Evolutionary conservation across 2,329 filamentous ascomycete genomes (phyloP).

Genomic region (Bimuria novae-zelandiae): DNA sequence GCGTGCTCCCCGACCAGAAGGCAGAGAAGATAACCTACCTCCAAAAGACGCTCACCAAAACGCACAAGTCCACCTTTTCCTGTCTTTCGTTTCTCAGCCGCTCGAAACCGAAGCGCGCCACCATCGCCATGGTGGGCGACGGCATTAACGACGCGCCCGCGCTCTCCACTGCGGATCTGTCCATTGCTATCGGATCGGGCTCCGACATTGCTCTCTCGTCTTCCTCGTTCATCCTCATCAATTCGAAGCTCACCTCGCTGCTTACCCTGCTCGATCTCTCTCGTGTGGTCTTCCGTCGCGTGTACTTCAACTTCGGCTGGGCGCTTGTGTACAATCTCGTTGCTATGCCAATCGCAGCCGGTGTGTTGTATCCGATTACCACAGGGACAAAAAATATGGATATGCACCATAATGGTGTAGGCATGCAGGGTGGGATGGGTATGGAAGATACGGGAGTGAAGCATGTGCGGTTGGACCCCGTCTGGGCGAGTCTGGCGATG

Average conservation of each 20-base stretch:
- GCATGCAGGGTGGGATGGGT: constrained; percentile 38
- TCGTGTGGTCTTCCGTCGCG: constrained; percentile 72
- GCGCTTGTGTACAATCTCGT: constrained; percentile 80
- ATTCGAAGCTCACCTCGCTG: constrained; percentile 70
- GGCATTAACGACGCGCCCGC: constrained; percentile 87
- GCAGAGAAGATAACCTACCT: constrained; percentile 67
- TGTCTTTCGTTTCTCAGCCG: constrained; percentile 20
- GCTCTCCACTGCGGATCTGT: constrained; percentile 77
- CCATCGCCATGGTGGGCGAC: constrained; percentile 84
- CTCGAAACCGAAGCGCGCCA: constrained; percentile 46
- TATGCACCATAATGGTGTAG: constrained; percentile 38
- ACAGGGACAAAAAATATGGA: constrained; percentile 53
- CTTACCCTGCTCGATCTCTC: constrained; percentile 75
- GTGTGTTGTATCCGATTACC: constrained; percentile 70
- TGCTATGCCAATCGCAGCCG: constrained; percentile 80
- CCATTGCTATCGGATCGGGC: constrained; percentile 79
- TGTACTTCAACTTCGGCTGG: constrained; percentile 86
- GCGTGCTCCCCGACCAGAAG: constrained; percentile 84
- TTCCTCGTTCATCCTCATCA: constrained; percentile 79
- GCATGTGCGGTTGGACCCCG: constrained; percentile 71
- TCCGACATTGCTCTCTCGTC: constrained; percentile 83
- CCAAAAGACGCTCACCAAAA: constrained; percentile 41
- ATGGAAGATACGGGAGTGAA: constrained; percentile 48
- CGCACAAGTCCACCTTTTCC: constrained; percentile 22
- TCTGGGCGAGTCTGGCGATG: constrained; percentile 92